phyloP scores from a whole-genome alignment of 768 basidiomycete genomes.

The Pisolithus albus region DNA sequence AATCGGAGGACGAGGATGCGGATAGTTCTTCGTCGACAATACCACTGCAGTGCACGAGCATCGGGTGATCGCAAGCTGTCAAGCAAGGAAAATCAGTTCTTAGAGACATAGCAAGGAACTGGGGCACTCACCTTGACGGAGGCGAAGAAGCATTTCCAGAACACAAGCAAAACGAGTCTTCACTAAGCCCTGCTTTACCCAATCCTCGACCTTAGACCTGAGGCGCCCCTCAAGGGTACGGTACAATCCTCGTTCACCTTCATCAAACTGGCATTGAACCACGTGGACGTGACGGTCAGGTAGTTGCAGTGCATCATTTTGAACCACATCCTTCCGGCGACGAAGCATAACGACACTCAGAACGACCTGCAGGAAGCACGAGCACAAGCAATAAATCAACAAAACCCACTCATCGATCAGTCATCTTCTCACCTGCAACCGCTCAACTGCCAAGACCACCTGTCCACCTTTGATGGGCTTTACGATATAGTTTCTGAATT shows the following conservation, averaged over 20 bases:
- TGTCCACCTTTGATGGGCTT: not conserved
- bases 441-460: not conserved
- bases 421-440: not conserved
- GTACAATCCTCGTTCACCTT: not conserved
- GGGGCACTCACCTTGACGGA: not conserved
- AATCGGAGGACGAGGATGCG: not conserved
- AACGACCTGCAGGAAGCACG: not conserved
- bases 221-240: not conserved
- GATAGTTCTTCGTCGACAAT: not conserved
- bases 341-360: not conserved
- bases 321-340: not conserved
- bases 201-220: not conserved
- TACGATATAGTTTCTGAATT: not conserved
- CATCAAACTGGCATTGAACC: not conserved
- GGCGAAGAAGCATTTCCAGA: not conserved
- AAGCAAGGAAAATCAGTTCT: not conserved
- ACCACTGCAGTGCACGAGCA: not conserved
- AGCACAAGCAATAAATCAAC: not conserved
- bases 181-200: not conserved
- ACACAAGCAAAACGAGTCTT: not conserved
- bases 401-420: not conserved
- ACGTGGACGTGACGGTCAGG: not conserved
- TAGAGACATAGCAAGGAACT: not conserved
- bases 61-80: not conserved
- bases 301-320: not conserved